Evolutionary conservation across 2,329 filamentous ascomycete genomes (phyloP), one percentile per base, ranked within the genome.

Genomic region (Fusarium sp.): DNA sequence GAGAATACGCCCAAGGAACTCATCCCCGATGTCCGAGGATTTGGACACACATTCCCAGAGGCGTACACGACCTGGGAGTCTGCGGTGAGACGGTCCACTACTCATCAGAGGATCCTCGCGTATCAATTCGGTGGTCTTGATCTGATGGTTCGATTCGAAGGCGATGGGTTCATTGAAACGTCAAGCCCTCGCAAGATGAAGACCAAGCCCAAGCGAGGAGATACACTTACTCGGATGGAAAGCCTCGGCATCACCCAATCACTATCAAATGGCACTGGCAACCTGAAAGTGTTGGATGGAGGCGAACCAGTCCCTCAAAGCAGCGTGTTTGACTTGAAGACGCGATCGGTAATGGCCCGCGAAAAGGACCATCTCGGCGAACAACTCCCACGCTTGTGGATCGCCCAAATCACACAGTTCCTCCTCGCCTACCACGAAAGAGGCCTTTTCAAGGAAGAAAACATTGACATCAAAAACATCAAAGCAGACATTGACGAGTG

Each of bases 31-130:
- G 78, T 92, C 0, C 70, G 71, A 17, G 91, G 91, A 0, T 92
- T 83, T 69, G 90, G 90, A 0, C 90, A 92, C 69, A 84, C 87
- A 0, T 93, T 93, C 67, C 88, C 88, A 0, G 88, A 92, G 48
- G 82, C 82, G 1, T 90, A 92, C 72, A 93, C 91, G 0, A 87
- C 82, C 0, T 92, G 90, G 90, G 85, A 86, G 11, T 13, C 70
- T 0, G 82, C 82, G 1, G 85, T 88, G 1, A 82, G 81, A 45
- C 81, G 82, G 0, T 92, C 90, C 0, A 78, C 78, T 2, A 88
- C 87, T 0, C 88, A 93, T 63, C 90, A 93, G 72, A 82, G 90
- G 3, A 72, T 92, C 9, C 71, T 92, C 1, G 77, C 78, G 5
- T 92, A 92, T 64, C 63, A 78, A 0, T 87, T 93, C 68, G 88